These are phyloP conservation scores for Metroxylon sagu DNA, from an alignment of 176 grass and related monocot species.

Conservation along the genomic window DNA sequence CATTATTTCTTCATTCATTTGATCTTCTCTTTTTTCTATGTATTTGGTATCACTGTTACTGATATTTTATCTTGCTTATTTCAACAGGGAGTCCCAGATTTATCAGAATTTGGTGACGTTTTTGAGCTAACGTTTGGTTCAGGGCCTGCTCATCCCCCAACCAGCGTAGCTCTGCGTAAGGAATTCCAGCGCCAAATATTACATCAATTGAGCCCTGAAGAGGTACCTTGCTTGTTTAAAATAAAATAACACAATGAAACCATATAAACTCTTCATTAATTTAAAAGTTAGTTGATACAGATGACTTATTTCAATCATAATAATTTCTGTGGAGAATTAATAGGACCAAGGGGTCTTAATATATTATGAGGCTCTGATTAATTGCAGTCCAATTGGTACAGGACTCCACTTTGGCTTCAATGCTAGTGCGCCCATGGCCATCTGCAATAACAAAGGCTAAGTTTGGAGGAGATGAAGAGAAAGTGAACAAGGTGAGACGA, in stretches of 20 bases:
- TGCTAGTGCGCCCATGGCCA: slow-evolving; percentile 39
- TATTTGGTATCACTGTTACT: too few relatives aligned
- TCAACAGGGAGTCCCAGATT: slow-evolving; percentile 33
- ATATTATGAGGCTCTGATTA: too few relatives aligned
- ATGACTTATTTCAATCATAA: too few relatives aligned
- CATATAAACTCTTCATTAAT: too few relatives aligned
- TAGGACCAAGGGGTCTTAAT: too few relatives aligned
- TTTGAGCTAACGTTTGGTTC: slow-evolving; percentile 21
- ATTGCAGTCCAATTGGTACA: not conserved
- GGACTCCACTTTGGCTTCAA: slow-evolving; percentile 33
- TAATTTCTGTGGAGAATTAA: too few relatives aligned
- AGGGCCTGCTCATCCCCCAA: slow-evolving; percentile 24
- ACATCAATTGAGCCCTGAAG: slow-evolving; percentile 23
- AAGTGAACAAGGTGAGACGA: not conserved
- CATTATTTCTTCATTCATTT: not conserved
- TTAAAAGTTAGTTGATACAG: too few relatives aligned
- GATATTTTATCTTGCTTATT: too few relatives aligned
- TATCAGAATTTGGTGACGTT: slow-evolving; percentile 28
- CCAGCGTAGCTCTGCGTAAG: slow-evolving; percentile 9
- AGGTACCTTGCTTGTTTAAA: slow-evolving; percentile 14
- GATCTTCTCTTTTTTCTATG: not conserved
- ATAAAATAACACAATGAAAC: too few relatives aligned
- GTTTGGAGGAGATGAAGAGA: not conserved
- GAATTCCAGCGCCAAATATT: slow-evolving; percentile 29
- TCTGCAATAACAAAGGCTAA: slow-evolving; percentile 1